Evolutionary conservation across 495 filamentous ascomycete species (phyloP), one percentile per base, ranked within the genome.

Genomic region (Penicillium antarcticum): DNA sequence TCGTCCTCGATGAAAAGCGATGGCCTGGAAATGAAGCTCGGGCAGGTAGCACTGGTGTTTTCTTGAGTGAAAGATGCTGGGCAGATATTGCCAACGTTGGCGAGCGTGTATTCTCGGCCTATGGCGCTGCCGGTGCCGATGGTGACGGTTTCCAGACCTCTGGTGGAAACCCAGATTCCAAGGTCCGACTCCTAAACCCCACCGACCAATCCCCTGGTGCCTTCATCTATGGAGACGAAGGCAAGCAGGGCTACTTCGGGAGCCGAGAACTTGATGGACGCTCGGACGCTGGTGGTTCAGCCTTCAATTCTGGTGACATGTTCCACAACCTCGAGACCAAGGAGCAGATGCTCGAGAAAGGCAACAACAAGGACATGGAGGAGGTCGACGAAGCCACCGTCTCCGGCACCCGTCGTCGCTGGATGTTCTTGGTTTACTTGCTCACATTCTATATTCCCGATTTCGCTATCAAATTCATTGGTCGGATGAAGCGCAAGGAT

Each of bases 61-160:
- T 97, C 71, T 77, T 98, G 31, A 96, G 91, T 62, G 94, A 98
- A 72, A 76, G 89, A 48, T 95, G 89, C 77, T 98, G 94, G 94
- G 77, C 89, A 48, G 89, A 95, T 57, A 80, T 97, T 50, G 82
- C 91, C 14, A 88, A 87, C 60, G 67, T 92, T 2, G 80, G 83
- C 29, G 90, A 94, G 34, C 69, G 76, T 40, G 81, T 80, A 0
- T 76, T 80, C 13, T 78, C 80, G 19, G 74, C 80, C 17, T 85
- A 78, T 51, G 60, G 69, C 31, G 63, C 68, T 26, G 67, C 74
- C 5, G 77, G 78, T 4, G 71, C 76, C 12, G 76, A 75, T 31
- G 65, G 71, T 40, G 81, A 55, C 41, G 68, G 70, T 29, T 56
- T 73, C 4, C 69, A 44, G 65, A 69, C 61, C 61, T 69, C 44